Conservation (phyloP, 1,139 yeast species). For the Sugiyamaella grinbergsii region DNA sequence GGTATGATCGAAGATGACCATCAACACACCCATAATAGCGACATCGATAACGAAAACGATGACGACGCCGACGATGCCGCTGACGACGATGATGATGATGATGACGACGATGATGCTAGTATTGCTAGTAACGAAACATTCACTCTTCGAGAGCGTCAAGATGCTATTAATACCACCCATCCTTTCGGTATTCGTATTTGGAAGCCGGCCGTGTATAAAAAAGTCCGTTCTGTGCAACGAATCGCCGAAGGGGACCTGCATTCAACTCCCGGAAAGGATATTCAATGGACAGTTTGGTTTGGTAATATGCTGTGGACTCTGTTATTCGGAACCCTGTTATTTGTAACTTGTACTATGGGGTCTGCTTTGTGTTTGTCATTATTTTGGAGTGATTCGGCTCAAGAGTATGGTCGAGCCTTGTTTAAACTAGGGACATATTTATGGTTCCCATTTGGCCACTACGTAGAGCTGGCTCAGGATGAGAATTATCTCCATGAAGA, state of each 20-base stretch:
- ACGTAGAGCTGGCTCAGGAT: conserved; percentile 76
- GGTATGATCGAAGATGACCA: too few relatives aligned
- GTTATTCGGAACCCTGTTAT: conserved; percentile 68
- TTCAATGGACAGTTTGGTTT: conserved; percentile 63
- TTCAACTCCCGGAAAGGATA: conserved; percentile 60
- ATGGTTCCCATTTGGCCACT: conserved; percentile 85
- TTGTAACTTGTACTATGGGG: conserved; percentile 56
- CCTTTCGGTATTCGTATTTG: conserved; percentile 98
- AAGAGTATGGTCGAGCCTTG: conserved; percentile 62
- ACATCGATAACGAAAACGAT: conserved; percentile 21
- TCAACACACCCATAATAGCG: neutral
- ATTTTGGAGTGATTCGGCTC: conserved; percentile 47
- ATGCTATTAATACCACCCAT: conserved; percentile 94
- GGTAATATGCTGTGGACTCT: conserved; percentile 79
- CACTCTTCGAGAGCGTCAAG: conserved; percentile 90
- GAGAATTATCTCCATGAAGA: conserved; percentile 85
- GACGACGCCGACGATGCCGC: conserved; percentile 27
- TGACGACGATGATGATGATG: conserved; percentile 34
- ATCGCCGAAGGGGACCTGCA: conserved; percentile 95
- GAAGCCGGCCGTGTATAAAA: conserved; percentile 97
- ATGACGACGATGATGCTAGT: conserved; percentile 49
- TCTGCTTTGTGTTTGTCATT: conserved; percentile 48
- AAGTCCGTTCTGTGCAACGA: conserved; percentile 84
- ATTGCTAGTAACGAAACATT: conserved; percentile 63
- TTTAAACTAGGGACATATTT: conserved; percentile 69